A percentile compares a stretch with the other conserved stretches of the same genome.
Conservation (phyloP, 2,329 filamentous ascomycete species). For the Magnaporthiopsis incrustans region DNA sequence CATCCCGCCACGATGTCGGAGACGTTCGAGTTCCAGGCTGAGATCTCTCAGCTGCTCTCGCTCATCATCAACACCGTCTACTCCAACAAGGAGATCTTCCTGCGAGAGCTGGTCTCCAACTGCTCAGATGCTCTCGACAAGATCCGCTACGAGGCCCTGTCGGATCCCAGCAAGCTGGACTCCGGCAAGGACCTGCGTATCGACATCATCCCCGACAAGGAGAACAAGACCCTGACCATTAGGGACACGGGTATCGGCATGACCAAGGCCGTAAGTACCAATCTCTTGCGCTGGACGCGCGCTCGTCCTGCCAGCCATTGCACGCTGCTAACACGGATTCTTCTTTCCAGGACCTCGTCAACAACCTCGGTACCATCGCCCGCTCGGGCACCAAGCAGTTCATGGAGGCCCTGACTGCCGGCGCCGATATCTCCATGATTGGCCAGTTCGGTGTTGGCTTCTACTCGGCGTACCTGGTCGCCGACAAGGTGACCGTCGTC, state of each 20-base stretch:
- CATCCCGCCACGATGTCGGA: conserved; percentile 65
- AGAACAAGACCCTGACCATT: conserved; percentile 95
- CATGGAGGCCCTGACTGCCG: conserved; percentile 97
- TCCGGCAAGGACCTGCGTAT: conserved; percentile 96
- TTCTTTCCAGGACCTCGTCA: conserved; percentile 76
- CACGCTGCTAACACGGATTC: conserved; percentile 26
- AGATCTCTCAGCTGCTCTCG: conserved; percentile 99
- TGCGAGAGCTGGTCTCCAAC: conserved; percentile 97
- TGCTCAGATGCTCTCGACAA: conserved; percentile 98
- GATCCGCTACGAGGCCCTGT: conserved; percentile 97
- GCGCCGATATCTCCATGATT: conserved; percentile 99
- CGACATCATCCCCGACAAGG: conserved; percentile 98
- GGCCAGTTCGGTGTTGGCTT: conserved; percentile 99
- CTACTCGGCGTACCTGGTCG: conserved; percentile 99
- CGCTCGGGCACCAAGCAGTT: conserved; percentile 99
- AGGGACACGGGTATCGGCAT: conserved; percentile 98
- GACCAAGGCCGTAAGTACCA: conserved; percentile 89
- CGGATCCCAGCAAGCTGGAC: conserved; percentile 95
- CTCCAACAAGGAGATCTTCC: conserved; percentile 99
- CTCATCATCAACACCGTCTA: conserved; percentile 99
- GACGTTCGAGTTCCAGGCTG: conserved; percentile 99
- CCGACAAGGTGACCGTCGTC: conserved; percentile 88
- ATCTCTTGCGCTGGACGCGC: not conserved
- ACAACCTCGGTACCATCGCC: conserved; percentile 99
- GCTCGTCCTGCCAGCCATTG: not conserved